Conservation (phyloP, 305 asterid genomes). For the Fraxinus paxiana region DNA sequence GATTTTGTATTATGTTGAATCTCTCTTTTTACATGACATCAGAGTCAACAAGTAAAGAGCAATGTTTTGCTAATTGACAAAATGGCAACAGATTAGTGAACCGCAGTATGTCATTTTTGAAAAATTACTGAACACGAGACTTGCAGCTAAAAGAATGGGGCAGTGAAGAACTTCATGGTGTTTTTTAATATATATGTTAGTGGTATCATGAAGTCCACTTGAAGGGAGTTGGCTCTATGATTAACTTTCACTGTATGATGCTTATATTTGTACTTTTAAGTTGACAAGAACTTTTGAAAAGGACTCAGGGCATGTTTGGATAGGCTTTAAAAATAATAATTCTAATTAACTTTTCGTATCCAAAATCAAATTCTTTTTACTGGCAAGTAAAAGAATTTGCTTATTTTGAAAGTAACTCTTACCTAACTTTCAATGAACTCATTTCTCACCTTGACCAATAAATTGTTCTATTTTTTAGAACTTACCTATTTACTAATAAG, state of each 20-base stretch:
- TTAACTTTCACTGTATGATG: background rate
- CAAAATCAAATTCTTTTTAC: background rate
- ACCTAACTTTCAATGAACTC: background rate
- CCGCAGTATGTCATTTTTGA: background rate
- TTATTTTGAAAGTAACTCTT: background rate
- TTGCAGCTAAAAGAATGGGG: background rate
- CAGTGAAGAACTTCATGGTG: background rate
- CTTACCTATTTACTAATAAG: background rate
- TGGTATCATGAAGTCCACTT: background rate
- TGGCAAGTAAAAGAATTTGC: background rate
- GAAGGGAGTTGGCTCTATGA: background rate
- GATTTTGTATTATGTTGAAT: background rate
- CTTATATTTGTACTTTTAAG: background rate
- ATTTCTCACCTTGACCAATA: background rate
- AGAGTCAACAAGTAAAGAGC: background rate
- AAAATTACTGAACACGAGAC: background rate
- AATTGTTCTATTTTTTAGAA: background rate
- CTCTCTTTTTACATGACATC: background rate
- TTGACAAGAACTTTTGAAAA: background rate
- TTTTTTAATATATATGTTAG: background rate
- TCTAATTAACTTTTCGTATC: background rate
- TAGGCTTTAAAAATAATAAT: background rate
- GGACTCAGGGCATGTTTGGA: background rate
- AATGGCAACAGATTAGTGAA: background rate
- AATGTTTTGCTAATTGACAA: background rate